Base-by-base conservation (phyloP, 345 rosid genomes). In the Hibiscus tridactylites region DNA sequence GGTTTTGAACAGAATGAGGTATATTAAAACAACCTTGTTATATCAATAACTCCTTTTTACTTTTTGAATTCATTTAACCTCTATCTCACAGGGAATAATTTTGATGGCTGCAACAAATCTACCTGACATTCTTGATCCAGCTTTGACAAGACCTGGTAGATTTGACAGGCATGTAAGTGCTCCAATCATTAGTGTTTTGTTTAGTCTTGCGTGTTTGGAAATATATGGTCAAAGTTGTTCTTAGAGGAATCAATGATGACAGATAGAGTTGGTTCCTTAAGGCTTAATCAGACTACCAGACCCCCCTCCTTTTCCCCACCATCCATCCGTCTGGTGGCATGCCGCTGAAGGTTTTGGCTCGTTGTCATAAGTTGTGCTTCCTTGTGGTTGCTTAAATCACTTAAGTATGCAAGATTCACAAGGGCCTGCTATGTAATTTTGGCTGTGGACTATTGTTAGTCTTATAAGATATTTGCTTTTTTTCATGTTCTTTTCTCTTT, bases 1-100 rank as follows among this genome's bases (percentile, higher is more conserved):
- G 99, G 99, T 75, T 95, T 95, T 81, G 98, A 95, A 79, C 96
- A 92, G 78, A 92, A 95, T 81, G 97, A 90, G 99, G 97, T 90
- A 83, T 61, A 3, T 75, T 8, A 52, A 42, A 46, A 73, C 35
- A 66, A 63, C 61, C 33, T 72, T 69, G 26, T 33, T 7, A 21
- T 50, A 29, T 46, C 29, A 31, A 29, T 8, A 63, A 12, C 37
- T 35, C 56, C 57, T 70, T 42, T 13, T 4, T 9, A 0, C 3
- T 17, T 65, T 74, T 72, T 72, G 17, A 78, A 61, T 63, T 50
- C 33, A 49, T 62, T 67, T 15, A n/a, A 60, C n/a, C 63, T 64
- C 15, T 79, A 26, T 61, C 37, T 71, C 76, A 56, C 79, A 92
- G 99, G 99, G 98, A 79, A 92, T 95, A 62, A 95, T 95, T 63